These are phyloP conservation scores for Monilinia laxa DNA, from an alignment of 2,329 filamentous ascomycete species.

Conservation along the genomic window DNA sequence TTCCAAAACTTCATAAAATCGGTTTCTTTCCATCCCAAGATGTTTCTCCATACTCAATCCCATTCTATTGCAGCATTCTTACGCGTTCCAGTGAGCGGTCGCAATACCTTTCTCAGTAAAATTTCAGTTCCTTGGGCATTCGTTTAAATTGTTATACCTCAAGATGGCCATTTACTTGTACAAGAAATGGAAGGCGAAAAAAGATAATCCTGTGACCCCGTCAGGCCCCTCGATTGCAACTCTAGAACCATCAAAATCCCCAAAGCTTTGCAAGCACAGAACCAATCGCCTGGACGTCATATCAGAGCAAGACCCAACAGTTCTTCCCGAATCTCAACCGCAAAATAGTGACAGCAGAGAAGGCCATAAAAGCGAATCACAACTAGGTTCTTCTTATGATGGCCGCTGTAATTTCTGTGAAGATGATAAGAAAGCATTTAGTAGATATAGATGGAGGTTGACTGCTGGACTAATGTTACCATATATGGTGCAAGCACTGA, in stretches of 20 bases:
- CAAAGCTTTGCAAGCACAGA: slow-evolving; percentile 18
- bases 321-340: neutral
- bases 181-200: slow-evolving; percentile 18
- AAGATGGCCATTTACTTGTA: slow-evolving; percentile 16
- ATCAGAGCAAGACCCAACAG: slow-evolving; percentile 1
- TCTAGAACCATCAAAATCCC: neutral
- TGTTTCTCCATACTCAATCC: neutral
- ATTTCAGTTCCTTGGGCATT: neutral
- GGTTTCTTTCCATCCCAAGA: neutral
- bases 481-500: slow-evolving; percentile 61
- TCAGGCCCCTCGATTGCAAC: neutral
- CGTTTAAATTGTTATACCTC: no score
- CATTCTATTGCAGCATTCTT: neutral
- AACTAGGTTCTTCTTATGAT: neutral
- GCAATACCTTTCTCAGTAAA: neutral
- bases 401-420: slow-evolving; percentile 29
- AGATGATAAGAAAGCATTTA: slow-evolving; percentile 40
- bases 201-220: neutral
- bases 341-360: neutral
- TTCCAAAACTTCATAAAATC: neutral
- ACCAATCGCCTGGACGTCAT: neutral
- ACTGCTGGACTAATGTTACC: slow-evolving; percentile 59
- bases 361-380: neutral
- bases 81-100: neutral
- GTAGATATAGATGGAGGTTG: slow-evolving; percentile 57